phyloP scores from a whole-genome alignment of 257 asterid species.

The Avicennia marina region DNA sequence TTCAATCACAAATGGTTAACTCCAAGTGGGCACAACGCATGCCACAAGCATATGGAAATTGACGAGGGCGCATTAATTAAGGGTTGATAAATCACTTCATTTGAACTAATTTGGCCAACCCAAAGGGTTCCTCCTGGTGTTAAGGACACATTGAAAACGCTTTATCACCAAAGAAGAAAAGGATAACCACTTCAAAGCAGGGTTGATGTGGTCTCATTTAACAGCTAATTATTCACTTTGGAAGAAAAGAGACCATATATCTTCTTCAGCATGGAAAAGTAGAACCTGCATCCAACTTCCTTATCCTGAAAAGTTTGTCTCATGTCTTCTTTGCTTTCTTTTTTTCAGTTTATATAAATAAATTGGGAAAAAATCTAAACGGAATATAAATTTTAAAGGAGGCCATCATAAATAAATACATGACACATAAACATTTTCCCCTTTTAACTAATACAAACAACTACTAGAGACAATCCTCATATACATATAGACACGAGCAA shows the following conservation, averaged over 20 bases:
- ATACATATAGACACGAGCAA: too few relatives aligned
- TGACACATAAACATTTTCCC: too few relatives aligned
- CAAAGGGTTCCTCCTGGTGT: conserved; percentile 23
- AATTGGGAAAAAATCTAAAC: too few relatives aligned
- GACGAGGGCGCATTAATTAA: conserved; percentile 13
- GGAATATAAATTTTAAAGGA: too few relatives aligned
- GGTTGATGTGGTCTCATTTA: conserved; percentile 8
- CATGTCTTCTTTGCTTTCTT: too few relatives aligned
- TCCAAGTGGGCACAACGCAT: conserved; percentile 9
- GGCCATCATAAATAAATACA: too few relatives aligned
- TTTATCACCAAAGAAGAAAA: conserved; percentile 12
- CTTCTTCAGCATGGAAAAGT: conserved; percentile 13
- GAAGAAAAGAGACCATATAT: conserved; percentile 14
- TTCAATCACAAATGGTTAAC: conserved; percentile 5
- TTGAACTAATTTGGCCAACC: conserved; percentile 22
- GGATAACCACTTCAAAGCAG: conserved; percentile 6
- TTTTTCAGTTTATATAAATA: too few relatives aligned
- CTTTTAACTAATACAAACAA: too few relatives aligned
- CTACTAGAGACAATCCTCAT: too few relatives aligned
- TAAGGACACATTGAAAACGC: conserved; percentile 17
- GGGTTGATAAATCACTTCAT: conserved; percentile 13
- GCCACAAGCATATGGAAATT: conserved; percentile 21
- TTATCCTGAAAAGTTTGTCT: background rate
- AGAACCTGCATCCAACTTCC: conserved; percentile 8
- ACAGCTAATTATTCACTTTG: conserved; percentile 1